Conservation (phyloP, 1,139 yeast genomes). For the Lodderomyces metapsilosis region DNA sequence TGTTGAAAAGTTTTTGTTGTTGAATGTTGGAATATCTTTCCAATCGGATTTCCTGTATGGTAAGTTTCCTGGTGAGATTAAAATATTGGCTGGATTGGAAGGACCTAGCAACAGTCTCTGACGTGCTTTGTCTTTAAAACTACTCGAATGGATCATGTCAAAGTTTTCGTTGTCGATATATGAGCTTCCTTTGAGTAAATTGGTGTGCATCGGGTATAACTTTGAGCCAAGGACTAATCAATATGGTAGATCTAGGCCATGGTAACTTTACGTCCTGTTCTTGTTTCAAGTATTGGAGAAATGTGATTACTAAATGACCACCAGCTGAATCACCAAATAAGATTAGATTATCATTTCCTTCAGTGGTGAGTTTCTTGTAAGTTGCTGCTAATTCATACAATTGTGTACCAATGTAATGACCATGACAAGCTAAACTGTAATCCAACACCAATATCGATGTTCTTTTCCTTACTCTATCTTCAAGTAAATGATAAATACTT, state of each 20-base stretch:
- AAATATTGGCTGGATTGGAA: conserved; percentile 9
- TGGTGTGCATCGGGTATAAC: conserved; percentile 13
- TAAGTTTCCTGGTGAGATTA: conserved; percentile 18
- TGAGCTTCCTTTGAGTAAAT: conserved; percentile 29
- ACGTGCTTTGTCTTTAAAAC: background rate
- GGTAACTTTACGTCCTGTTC: conserved; percentile 13
- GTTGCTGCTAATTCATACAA: conserved; percentile 31
- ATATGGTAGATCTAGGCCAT: conserved; percentile 31
- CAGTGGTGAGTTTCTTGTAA: conserved; percentile 23
- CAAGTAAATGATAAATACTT: conserved; percentile 29
- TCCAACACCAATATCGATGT: conserved; percentile 37
- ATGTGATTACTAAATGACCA: conserved; percentile 34
- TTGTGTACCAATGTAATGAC: conserved; percentile 35
- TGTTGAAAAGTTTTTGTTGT: conserved; percentile 23
- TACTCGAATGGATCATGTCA: conserved; percentile 29
- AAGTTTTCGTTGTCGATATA: conserved; percentile 29
- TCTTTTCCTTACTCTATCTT: conserved; percentile 23
- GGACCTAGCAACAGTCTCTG: conserved; percentile 12
- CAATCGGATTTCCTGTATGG: conserved; percentile 27
- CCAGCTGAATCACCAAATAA: conserved; percentile 48
- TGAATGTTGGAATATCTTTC: conserved; percentile 33
- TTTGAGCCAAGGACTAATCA: conserved; percentile 42
- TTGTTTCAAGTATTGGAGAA: conserved; percentile 26
- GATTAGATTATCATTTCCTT: conserved; percentile 30
- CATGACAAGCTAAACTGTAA: conserved; percentile 35